Base-by-base conservation (phyloP, 169 alveolate genomes). In the Plasmodium yoelii region DNA sequence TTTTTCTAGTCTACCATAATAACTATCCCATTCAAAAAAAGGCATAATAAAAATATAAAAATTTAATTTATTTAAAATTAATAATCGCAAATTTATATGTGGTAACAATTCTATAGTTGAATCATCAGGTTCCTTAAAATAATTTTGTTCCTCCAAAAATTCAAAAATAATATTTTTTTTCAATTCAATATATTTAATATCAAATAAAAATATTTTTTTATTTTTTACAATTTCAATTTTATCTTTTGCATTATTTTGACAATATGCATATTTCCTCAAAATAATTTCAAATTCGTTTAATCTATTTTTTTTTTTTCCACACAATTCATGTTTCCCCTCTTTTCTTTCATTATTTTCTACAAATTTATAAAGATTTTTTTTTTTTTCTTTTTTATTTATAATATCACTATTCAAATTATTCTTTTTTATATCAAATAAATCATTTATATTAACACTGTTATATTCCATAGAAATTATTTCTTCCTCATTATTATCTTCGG, bases 81-180 rank as follows among this genome's bases (percentile, higher is more conserved):
- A 53, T 55, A 80, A 80, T 28, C 72, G 77, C 15, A 80, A 60
- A 80, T 65, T 28, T 13, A 67, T 53, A 10, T 26, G 67, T 8
- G 90, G 90, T 26, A 80, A 53, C 39, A 80, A 9, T 59, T 80
- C 90, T 34, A 80, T 67, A 0, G 72, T 65, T 42, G 74, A 69
- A 65, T 65, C 57, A 80, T 80, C 90, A 7, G 69, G 72, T 39
- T 80, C 90, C 44, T 53, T 80, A 64, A 80, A 80, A 55, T 80
- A 80, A 59, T 18, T 12, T 1, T 80, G 46, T 59, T 80, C 82
- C 19, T 51, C 60, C 51, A 80, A 67, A 80, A 80, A 80, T 51
- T 80, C 90, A 34, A 80, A 80, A 53, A 80, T 80, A 80, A 80
- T 65, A 53, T n/a, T 80, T 69, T 80, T 80, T 65, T 65, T 80